Conservation (phyloP, 345 rosid genomes). For the Aquilaria malaccensis region DNA sequence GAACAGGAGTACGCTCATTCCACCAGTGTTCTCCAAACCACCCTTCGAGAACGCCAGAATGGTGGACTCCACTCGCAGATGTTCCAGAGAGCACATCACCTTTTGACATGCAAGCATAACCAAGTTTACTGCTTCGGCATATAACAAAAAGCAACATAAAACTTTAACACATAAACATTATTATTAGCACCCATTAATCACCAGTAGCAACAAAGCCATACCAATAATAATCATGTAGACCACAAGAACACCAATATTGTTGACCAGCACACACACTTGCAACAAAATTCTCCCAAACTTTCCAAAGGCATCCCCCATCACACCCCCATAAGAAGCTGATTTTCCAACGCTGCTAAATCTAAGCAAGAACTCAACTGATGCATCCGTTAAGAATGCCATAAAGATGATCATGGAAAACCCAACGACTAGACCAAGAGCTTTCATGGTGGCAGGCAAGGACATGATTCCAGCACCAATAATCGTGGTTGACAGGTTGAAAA, state of each 20-base stretch:
- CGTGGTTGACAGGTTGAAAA: conserved; percentile 81
- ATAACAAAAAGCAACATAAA: too few relatives aligned
- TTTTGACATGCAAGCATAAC: conserved; percentile 8
- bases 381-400: conserved; percentile 77
- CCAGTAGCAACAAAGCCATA: conserved; percentile 31
- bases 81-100: conserved; percentile 88
- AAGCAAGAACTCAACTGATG: conserved; percentile 73
- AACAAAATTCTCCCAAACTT: conserved; percentile 50
- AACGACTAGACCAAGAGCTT: conserved; percentile 65
- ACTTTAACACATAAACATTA: too few relatives aligned
- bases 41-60: conserved; percentile 76
- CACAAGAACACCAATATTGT: conserved; percentile 82
- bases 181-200: neutral
- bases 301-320: conserved; percentile 90
- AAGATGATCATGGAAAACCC: conserved; percentile 64
- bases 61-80: conserved; percentile 69
- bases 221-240: conserved; percentile 98
- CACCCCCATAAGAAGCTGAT: conserved; percentile 56
- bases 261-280: conserved; percentile 64
- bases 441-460: conserved; percentile 97
- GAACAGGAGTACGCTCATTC: conserved; percentile 58
- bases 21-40: conserved; percentile 89
- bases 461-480: conserved; percentile 94
- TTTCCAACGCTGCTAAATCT: conserved; percentile 73
- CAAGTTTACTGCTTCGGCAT: too few relatives aligned